Evolutionary conservation across 345 rosid species (phyloP), one percentile per base, ranked within the genome.

Genomic region (Linum lewisii): DNA sequence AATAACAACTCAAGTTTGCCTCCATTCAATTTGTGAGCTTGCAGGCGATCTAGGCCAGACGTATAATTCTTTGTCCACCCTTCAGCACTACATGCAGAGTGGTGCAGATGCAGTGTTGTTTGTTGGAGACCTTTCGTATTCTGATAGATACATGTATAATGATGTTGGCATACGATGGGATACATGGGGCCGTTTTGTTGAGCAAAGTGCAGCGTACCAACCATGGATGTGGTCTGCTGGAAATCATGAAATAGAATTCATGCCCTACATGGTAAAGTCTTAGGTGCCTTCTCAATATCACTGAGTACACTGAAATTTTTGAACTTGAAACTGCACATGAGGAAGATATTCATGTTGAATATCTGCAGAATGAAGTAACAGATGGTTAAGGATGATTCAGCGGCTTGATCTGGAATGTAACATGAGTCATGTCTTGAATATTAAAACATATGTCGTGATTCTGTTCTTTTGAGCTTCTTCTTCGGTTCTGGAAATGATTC

Each of bases 41-140:
- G 68, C 71, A 93, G 99, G 97, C 69, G 99, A 93, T 73, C 62
- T 93, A 76, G 99, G 99, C 21, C 99, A 93, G 72, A 93, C 99
- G 34, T 85, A 73, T 75, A 93, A 93, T 77, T 93, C 99, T 57
- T 74, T 87, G 24, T 87, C 99, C 53, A 89, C 99, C 23, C 77
- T 89, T 59, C 81, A 93, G 69, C 96, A 89, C 66, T 89, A 81
- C 72, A 76, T 89, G 90, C 72, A 82, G 63, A 87, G 90, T 75
- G 91, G 83, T 73, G 95, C 90, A 52, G 80, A 85, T 55, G 69
- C 95, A 59, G 92, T 89, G 37, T 78, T 93, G 54, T 93, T 89
- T 72, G 79, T 85, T 20, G 99, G 97, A 42, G 99, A 93, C 73
- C 97, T 93, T 69, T 78, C 95, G 64, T 93, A 93, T 72, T 94